These are phyloP conservation scores for Sophora flavescens DNA, from an alignment of 306 rosid species.

Conservation along the genomic window DNA sequence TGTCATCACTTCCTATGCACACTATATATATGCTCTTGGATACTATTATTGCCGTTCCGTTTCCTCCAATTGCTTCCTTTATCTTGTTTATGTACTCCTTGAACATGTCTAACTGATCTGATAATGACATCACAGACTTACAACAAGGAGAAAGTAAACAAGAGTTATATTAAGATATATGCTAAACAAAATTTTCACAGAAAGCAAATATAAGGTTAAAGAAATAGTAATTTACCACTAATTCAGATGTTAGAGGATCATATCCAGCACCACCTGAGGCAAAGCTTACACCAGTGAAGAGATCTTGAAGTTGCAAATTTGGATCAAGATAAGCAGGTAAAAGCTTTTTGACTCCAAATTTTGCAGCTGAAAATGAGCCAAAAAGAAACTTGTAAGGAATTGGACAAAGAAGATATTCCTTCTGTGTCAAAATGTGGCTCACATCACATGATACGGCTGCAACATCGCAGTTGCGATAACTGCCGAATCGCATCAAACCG, in stretches of 20 bases:
- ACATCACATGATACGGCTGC: too few species aligned
- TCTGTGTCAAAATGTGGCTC: too few species aligned
- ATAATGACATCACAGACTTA: constrained; percentile 66
- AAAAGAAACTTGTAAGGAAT: constrained; percentile 11
- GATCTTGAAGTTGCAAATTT: constrained; percentile 57
- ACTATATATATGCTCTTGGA: constrained; percentile 67
- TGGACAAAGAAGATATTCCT: background rate
- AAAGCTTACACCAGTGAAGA: constrained; percentile 81
- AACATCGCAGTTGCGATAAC: too few species aligned
- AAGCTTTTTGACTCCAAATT: constrained; percentile 66
- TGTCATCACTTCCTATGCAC: constrained; percentile 73
- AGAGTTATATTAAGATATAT: constrained; percentile 32
- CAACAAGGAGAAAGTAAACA: constrained; percentile 25
- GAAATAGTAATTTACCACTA: constrained; percentile 51
- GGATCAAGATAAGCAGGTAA: constrained; percentile 80
- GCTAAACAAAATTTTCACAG: background rate
- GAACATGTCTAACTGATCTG: constrained; percentile 69
- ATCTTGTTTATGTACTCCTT: constrained; percentile 61
- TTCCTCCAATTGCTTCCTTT: constrained; percentile 55
- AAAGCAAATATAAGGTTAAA: background rate
- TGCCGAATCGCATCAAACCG: too few species aligned
- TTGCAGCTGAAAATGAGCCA: constrained; percentile 58
- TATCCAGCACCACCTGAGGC: constrained; percentile 87
- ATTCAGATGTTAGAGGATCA: constrained; percentile 76
- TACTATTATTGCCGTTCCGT: constrained; percentile 45